Evolutionary conservation across 768 basidiomycete species (phyloP).

Genomic region (Tricholoma bakamatsutake): DNA sequence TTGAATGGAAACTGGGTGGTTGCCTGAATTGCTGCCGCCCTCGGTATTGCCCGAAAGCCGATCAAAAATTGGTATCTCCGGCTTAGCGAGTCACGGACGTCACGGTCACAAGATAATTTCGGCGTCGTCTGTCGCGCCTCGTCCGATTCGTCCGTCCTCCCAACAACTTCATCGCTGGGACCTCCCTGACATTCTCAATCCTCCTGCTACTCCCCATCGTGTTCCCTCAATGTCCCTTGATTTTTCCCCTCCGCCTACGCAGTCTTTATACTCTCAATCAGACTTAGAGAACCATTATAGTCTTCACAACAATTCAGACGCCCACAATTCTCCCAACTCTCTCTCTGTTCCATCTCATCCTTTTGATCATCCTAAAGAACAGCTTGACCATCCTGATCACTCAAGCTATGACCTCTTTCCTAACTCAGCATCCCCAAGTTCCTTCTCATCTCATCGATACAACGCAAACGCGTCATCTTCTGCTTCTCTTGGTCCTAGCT

Average conservation of each 20-base stretch:
- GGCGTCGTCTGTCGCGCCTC: constrained; percentile 24
- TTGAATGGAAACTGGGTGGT: background rate
- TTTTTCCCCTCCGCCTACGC: constrained; percentile 35
- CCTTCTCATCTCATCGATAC: constrained; percentile 57
- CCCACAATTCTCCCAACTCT: constrained; percentile 30
- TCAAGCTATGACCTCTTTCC: constrained; percentile 61
- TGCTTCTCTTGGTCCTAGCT: constrained; percentile 56
- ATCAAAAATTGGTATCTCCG: constrained; percentile 43
- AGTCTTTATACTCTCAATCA: constrained; percentile 44
- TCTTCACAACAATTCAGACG: constrained; percentile 34
- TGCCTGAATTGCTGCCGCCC: constrained; percentile 6
- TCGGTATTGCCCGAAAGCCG: constrained; percentile 52
- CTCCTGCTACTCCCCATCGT: constrained; percentile 21
- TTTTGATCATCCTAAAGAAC: constrained; percentile 44
- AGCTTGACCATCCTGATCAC: constrained; percentile 51
- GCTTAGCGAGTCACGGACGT: constrained; percentile 24
- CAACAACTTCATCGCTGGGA: constrained; percentile 34
- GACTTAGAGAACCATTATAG: constrained; percentile 56
- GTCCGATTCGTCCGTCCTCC: constrained; percentile 25
- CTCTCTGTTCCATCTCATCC: constrained; percentile 28
- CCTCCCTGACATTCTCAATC: constrained; percentile 42
- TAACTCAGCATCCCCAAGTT: constrained; percentile 29
- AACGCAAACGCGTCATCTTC: constrained; percentile 69
- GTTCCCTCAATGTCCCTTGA: constrained; percentile 51
- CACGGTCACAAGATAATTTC: constrained; percentile 14